phyloP scores from a whole-genome alignment of 345 rosid genomes.

The Sonneratia caseolaris region DNA sequence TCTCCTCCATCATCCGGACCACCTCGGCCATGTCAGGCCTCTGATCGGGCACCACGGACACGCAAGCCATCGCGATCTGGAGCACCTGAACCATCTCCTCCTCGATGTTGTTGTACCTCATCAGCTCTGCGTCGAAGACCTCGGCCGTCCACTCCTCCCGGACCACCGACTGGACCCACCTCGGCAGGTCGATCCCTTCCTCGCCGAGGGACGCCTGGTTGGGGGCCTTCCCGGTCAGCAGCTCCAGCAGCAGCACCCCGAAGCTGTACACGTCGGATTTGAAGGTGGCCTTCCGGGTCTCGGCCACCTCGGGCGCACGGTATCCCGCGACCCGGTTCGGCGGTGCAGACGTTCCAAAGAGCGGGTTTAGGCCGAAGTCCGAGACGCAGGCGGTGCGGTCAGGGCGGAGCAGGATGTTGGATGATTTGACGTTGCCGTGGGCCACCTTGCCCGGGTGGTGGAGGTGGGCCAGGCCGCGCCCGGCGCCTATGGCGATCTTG shows the following conservation, averaged over 20 bases:
- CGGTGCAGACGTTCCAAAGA: conserved; percentile 48
- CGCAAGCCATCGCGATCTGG: conserved; percentile 91
- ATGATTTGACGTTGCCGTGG: conserved; percentile 89
- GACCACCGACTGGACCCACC: conserved; percentile 95
- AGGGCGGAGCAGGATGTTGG: conserved; percentile 65
- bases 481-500: conserved; percentile 61
- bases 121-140: conserved; percentile 80
- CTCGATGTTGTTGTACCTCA: conserved; percentile 66
- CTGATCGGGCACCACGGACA: conserved; percentile 72
- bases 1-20: conserved; percentile 80
- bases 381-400: conserved; percentile 54
- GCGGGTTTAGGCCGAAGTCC: conserved; percentile 68
- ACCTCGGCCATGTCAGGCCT: conserved; percentile 79
- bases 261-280: conserved; percentile 92
- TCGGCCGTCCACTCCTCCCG: conserved; percentile 98
- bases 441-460: conserved; percentile 59
- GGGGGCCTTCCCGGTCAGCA: conserved; percentile 84
- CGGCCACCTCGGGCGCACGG: conserved; percentile 71
- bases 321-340: conserved; percentile 77
- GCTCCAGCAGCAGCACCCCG: conserved; percentile 68
- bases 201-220: conserved; percentile 84
- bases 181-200: conserved; percentile 76
- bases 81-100: conserved; percentile 94
- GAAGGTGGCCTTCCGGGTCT: conserved; percentile 59
- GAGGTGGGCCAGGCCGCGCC: conserved; percentile 61